Conservation (phyloP, 2,329 filamentous ascomycete species). For the Cordyceps cicadae region DNA sequence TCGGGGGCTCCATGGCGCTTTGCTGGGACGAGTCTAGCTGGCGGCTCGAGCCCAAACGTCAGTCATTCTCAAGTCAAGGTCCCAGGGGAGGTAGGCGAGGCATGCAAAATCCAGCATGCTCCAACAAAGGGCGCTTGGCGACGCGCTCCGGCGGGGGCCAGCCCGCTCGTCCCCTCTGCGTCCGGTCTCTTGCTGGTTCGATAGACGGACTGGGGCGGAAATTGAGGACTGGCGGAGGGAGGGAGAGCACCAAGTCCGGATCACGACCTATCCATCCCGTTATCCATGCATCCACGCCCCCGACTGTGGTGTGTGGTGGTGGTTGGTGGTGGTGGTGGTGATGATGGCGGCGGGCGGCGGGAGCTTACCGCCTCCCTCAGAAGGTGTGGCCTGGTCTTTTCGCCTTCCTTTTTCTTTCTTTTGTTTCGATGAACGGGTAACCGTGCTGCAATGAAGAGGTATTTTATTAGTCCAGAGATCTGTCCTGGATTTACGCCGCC, state of each 20-base stretch:
- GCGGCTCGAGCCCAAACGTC: constrained; percentile 9
- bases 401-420: not conserved
- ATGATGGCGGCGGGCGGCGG: constrained; percentile 3
- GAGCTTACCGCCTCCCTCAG: not conserved
- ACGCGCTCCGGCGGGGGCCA: not conserved
- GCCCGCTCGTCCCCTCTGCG: not conserved
- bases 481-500: too few relatives aligned
- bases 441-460: too few relatives aligned
- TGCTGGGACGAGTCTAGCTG: constrained; percentile 8
- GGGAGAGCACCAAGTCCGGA: not conserved
- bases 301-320: not conserved
- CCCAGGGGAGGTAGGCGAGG: not conserved
- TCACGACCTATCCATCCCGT: not conserved
- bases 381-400: not conserved
- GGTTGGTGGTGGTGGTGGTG: not conserved
- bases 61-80: constrained; percentile 2
- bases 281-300: not conserved
- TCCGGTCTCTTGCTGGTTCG: not conserved
- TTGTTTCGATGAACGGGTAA: not conserved
- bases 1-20: constrained; percentile 2
- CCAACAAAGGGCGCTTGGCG: not conserved
- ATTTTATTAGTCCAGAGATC: too few relatives aligned
- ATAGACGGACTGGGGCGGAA: not conserved
- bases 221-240: not conserved
- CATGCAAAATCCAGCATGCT: not conserved